Conservation (phyloP, 495 filamentous ascomycete genomes). For the Podospora comata region DNA sequence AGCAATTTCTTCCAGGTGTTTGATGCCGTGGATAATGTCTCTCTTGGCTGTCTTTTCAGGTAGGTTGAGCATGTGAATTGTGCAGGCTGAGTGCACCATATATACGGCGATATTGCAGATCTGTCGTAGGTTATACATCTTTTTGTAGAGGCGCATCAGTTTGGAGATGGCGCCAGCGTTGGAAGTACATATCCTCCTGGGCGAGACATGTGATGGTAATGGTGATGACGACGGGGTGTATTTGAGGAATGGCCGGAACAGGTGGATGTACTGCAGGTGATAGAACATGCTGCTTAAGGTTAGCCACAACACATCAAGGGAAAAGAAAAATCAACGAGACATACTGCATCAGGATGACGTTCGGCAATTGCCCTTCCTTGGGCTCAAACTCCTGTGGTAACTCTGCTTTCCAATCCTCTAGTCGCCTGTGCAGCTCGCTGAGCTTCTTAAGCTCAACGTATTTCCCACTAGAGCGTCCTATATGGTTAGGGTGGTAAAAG, state of each 20-base stretch:
- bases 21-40: slow-evolving; percentile 87
- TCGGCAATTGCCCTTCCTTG: slow-evolving; percentile 83
- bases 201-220: slow-evolving; percentile 82
- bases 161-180: slow-evolving; percentile 88
- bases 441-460: slow-evolving; percentile 84
- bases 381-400: slow-evolving; percentile 85
- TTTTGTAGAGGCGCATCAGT: slow-evolving; percentile 86
- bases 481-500: slow-evolving; percentile 80
- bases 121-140: slow-evolving; percentile 82
- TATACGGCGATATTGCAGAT: slow-evolving; percentile 96
- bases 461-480: slow-evolving; percentile 56
- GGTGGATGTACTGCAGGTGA: slow-evolving; percentile 92
- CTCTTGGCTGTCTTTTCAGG: slow-evolving; percentile 83
- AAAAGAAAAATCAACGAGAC: slow-evolving; percentile 32
- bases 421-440: slow-evolving; percentile 81
- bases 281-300: slow-evolving; percentile 77
- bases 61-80: slow-evolving; percentile 89
- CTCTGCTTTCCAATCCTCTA: slow-evolving; percentile 87
- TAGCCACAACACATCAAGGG: slow-evolving; percentile 21
- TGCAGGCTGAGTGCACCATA: slow-evolving; percentile 89
- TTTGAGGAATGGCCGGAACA: slow-evolving; percentile 94
- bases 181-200: slow-evolving; percentile 83
- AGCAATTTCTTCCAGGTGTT: slow-evolving; percentile 91
- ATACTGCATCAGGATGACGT: slow-evolving; percentile 92
- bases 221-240: slow-evolving; percentile 78